Conservation (phyloP, 495 filamentous ascomycete species). For the Daldinia childiae region DNA sequence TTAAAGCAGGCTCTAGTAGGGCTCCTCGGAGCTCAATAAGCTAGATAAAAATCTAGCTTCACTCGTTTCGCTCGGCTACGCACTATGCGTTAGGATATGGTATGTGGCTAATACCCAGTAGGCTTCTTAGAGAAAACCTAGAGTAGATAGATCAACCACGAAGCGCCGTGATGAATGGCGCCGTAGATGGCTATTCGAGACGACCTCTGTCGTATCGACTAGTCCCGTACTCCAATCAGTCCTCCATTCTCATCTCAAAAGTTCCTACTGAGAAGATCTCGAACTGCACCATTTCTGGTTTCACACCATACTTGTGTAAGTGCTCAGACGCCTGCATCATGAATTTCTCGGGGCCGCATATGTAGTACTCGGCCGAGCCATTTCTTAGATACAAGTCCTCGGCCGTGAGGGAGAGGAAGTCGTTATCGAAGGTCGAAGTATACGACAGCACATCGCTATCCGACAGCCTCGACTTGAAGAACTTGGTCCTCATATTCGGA, state of each 20-base stretch:
- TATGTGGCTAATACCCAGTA: not conserved
- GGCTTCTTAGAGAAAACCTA: not conserved
- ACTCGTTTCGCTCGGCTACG: not conserved
- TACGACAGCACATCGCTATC: conserved; percentile 57
- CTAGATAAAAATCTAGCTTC: not conserved
- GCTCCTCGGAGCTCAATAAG: not conserved
- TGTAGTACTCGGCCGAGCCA: conserved; percentile 66
- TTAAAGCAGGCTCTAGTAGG: not conserved
- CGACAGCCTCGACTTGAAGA: conserved; percentile 54
- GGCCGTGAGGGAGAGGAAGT: conserved; percentile 58
- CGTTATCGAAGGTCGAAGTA: conserved; percentile 62
- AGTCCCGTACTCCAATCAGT: not conserved
- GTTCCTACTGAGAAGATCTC: conserved; percentile 69
- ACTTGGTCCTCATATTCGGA: conserved; percentile 51
- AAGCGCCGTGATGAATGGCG: not conserved
- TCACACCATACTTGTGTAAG: conserved; percentile 58
- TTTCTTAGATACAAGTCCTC: conserved; percentile 63
- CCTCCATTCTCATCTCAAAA: conserved; percentile 42
- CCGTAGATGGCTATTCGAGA: not conserved
- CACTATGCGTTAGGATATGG: not conserved
- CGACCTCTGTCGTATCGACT: not conserved
- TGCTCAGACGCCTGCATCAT: conserved; percentile 61
- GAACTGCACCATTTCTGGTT: conserved; percentile 61
- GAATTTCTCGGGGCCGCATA: conserved; percentile 70
- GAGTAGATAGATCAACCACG: not conserved